Conservation (phyloP, 2,329 filamentous ascomycete species). For the Fusarium sp. region DNA sequence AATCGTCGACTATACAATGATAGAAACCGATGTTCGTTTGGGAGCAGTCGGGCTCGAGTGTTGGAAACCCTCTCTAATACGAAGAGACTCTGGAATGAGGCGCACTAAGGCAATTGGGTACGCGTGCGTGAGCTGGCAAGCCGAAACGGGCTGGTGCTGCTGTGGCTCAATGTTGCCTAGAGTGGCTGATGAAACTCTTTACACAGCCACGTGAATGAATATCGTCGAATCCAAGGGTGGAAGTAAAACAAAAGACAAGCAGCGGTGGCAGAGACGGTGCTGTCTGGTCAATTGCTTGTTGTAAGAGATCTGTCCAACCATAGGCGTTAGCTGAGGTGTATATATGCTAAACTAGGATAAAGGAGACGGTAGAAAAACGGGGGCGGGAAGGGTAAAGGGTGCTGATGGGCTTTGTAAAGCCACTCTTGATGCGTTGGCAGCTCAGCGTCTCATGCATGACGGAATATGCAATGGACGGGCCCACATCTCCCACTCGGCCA, state of each 20-base stretch:
- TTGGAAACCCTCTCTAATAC: constrained; percentile 42
- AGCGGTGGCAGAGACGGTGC: constrained; percentile 37
- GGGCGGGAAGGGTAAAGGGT: constrained; percentile 42
- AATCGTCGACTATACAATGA: constrained; percentile 45
- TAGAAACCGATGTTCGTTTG: constrained; percentile 52
- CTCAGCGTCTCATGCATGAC: constrained; percentile 64
- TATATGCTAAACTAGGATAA: constrained; percentile 46
- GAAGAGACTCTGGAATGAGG: constrained; percentile 58
- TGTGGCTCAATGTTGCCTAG: constrained; percentile 51
- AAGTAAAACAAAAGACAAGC: constrained; percentile 27
- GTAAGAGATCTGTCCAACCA: constrained; percentile 51
- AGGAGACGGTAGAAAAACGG: constrained; percentile 39
- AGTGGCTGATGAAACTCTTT: constrained; percentile 49
- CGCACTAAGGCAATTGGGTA: constrained; percentile 67
- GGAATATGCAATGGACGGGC: constrained; percentile 62
- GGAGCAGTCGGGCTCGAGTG: constrained; percentile 61
- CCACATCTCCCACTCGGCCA: constrained; percentile 42
- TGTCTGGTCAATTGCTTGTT: constrained; percentile 44
- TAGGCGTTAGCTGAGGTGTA: constrained; percentile 51
- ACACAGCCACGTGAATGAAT: constrained; percentile 59
- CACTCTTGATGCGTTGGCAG: constrained; percentile 55
- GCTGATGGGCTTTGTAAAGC: constrained; percentile 45
- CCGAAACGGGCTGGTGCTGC: constrained; percentile 65
- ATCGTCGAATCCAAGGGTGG: constrained; percentile 7
- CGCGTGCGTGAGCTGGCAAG: constrained; percentile 73